Conservation (phyloP, 2,329 filamentous ascomycete species). For the Chaetomiaceae sp. region DNA sequence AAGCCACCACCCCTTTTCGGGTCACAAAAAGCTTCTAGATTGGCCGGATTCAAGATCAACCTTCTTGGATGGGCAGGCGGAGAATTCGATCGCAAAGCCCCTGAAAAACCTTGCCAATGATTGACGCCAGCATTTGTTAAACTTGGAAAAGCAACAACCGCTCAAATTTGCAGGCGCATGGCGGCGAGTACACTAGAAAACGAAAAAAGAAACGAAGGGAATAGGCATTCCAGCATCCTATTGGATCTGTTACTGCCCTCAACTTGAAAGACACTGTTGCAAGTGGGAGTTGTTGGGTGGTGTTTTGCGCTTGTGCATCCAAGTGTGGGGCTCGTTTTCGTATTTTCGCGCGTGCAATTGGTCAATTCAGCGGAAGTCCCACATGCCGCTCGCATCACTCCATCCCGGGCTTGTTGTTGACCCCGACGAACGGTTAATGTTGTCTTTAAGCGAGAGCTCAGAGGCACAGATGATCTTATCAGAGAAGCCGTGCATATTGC, state of each 20-base stretch:
- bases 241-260: too few relatives aligned
- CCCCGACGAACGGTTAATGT: too few relatives aligned
- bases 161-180: too few relatives aligned
- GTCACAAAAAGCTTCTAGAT: neutral
- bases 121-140: neutral
- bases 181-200: too few relatives aligned
- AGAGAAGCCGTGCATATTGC: too few relatives aligned
- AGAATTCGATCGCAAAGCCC: neutral
- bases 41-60: neutral
- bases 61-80: slow-evolving; percentile 8
- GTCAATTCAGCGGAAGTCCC: neutral
- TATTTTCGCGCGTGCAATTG: slow-evolving; percentile 1
- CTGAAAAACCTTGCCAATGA: neutral
- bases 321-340: slow-evolving; percentile 11
- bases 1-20: neutral
- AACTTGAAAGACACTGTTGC: neutral
- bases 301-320: neutral
- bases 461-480: neutral
- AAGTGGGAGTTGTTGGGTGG: neutral
- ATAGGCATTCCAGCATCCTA: too few relatives aligned
- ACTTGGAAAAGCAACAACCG: too few relatives aligned
- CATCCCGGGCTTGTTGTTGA: too few relatives aligned
- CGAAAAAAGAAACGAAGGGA: too few relatives aligned
- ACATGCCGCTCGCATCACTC: neutral
- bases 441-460: too few relatives aligned